Evolutionary conservation across 163 green algal species (phyloP).

Genomic region (Scenedesmus sp.): DNA sequence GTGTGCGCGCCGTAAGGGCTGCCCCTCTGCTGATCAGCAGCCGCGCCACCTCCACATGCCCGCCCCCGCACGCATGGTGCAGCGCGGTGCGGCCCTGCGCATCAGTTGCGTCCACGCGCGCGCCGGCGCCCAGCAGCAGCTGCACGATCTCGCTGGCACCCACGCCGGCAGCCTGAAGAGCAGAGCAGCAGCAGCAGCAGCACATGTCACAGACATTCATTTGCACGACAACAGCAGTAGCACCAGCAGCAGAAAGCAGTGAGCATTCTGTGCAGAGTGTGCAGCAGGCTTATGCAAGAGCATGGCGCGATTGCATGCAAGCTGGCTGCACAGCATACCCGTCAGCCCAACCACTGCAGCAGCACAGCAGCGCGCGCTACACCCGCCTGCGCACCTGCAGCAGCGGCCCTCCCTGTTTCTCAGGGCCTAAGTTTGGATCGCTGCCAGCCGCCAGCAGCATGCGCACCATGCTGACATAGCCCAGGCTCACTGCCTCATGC

Average conservation of each 20-base stretch:
- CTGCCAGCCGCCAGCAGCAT: conserved; percentile 63
- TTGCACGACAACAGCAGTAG: neutral
- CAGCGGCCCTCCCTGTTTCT: conserved; percentile 48
- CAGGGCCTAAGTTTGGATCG: conserved; percentile 63
- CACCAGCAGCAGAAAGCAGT: neutral
- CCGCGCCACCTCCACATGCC: conserved; percentile 57
- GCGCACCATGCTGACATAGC: conserved; percentile 56
- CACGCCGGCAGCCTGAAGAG: conserved; percentile 62
- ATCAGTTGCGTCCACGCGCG: conserved; percentile 56
- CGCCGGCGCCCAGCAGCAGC: conserved; percentile 61
- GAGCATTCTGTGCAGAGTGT: neutral
- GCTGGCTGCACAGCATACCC: too few species aligned
- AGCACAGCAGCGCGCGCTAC: neutral
- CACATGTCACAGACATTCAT: neutral
- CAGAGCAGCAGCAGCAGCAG: conserved; percentile 4
- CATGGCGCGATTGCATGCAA: neutral
- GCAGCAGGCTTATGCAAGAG: neutral
- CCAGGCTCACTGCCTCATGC: conserved; percentile 66
- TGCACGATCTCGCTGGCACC: conserved; percentile 61
- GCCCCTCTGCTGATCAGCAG: conserved; percentile 62
- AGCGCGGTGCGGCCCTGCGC: conserved; percentile 59
- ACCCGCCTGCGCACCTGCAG: conserved; percentile 32
- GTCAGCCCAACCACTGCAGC: neutral
- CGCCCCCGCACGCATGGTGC: conserved; percentile 63
- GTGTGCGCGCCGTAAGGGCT: conserved; percentile 33